These are phyloP conservation scores for Digitaria exilis DNA, from an alignment of 202 grass and related monocot genomes.

Conservation along the genomic window DNA sequence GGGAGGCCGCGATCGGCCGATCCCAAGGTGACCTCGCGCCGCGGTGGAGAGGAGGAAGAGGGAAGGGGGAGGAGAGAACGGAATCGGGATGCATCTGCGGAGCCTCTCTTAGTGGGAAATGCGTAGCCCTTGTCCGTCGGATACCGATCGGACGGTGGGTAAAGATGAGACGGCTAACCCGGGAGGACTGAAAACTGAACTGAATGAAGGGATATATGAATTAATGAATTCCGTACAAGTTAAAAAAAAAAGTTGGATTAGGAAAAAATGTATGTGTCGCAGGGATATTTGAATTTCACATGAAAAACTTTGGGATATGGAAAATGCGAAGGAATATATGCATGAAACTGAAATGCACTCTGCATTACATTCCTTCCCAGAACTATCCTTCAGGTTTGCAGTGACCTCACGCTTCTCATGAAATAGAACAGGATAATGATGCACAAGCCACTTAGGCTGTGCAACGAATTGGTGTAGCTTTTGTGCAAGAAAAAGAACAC, in stretches of 20 bases:
- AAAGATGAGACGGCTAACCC: neutral
- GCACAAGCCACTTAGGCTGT: neutral
- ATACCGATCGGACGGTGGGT: slow-evolving; percentile 11
- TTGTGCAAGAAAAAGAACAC: neutral
- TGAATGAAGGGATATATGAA: neutral
- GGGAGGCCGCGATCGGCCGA: neutral
- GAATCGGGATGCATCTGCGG: neutral
- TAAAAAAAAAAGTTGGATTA: neutral
- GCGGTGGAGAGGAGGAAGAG: neutral
- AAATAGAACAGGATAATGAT: neutral
- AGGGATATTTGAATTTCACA: neutral
- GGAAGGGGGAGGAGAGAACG: neutral
- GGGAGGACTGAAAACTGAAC: neutral
- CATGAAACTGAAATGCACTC: neutral
- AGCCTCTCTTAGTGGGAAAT: neutral
- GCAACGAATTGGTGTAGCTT: neutral
- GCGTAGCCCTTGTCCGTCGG: neutral
- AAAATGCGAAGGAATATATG: neutral
- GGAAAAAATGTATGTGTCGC: neutral
- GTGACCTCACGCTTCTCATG: neutral
- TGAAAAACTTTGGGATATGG: neutral
- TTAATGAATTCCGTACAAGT: neutral
- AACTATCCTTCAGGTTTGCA: neutral
- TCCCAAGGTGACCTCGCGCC: neutral
- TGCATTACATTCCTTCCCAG: neutral